Evolutionary conservation across 768 basidiomycete species (phyloP).

Genomic region (Sporobolomyces phaffii): DNA sequence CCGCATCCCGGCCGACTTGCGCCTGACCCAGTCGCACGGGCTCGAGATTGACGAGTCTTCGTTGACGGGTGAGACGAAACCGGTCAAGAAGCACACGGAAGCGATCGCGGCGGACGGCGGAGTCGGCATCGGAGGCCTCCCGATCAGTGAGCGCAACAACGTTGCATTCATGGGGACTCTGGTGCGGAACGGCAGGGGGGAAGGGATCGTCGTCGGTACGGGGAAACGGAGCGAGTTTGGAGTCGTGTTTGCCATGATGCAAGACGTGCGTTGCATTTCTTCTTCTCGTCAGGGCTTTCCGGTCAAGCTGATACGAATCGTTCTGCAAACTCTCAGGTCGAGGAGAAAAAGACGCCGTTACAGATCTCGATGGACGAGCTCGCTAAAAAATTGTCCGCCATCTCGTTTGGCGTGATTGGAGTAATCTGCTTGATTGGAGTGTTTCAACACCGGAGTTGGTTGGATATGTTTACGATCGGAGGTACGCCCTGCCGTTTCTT

Average conservation of each 20-base stretch:
- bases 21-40: constrained; percentile 71
- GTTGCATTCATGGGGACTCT: constrained; percentile 95
- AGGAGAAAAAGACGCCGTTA: constrained; percentile 85
- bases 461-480: constrained; percentile 99
- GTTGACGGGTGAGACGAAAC: constrained; percentile 83
- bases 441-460: constrained; percentile 74
- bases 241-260: constrained; percentile 96
- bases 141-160: constrained; percentile 76
- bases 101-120: constrained; percentile 54
- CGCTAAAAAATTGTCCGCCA: constrained; percentile 77
- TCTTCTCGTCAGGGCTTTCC: background rate
- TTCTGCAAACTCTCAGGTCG: constrained; percentile 53
- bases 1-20: constrained; percentile 86
- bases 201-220: constrained; percentile 78
- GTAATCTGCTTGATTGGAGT: constrained; percentile 86
- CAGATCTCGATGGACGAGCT: constrained; percentile 95
- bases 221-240: constrained; percentile 88
- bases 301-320: background rate
- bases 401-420: constrained; percentile 92
- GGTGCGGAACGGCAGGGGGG: constrained; percentile 78
- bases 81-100: constrained; percentile 62
- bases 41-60: constrained; percentile 94
- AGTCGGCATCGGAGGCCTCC: constrained; percentile 47
- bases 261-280: constrained; percentile 59
- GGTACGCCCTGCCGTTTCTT: constrained; percentile 53